phyloP scores from a whole-genome alignment of 73 alveolate genomes.

The Paramecium biaurelia region DNA sequence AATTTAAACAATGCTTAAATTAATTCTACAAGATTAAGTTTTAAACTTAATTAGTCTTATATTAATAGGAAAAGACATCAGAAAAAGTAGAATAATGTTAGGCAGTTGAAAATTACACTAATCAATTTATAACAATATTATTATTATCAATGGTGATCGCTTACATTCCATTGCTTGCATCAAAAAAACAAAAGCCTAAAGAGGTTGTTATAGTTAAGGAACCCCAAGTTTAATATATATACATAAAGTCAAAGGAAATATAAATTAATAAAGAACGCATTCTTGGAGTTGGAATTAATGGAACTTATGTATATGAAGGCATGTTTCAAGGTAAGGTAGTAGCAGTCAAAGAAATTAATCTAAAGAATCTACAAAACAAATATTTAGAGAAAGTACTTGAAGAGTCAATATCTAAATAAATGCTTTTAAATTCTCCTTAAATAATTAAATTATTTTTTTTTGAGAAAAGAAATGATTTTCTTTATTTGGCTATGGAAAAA shows the following conservation, averaged over 20 bases:
- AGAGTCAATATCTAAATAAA: conserved; percentile 64
- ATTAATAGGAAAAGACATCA: background rate
- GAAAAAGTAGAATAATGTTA: background rate
- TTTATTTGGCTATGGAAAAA: conserved; percentile 72
- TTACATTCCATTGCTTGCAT: background rate
- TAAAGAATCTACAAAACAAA: conserved; percentile 44
- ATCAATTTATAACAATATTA: background rate
- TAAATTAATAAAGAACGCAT: background rate
- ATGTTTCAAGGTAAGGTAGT: conserved; percentile 57
- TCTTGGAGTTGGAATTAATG: conserved; percentile 69
- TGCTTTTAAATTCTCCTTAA: conserved; percentile 49
- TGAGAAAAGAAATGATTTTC: conserved; percentile 70
- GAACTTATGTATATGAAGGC: conserved; percentile 77
- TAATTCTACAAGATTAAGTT: background rate
- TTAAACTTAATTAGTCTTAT: background rate
- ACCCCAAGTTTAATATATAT: background rate
- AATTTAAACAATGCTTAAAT: background rate
- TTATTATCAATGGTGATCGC: background rate
- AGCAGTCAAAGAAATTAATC: conserved; percentile 73
- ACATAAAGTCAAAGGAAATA: background rate
- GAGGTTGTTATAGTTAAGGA: background rate
- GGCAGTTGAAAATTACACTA: background rate
- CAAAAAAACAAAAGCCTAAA: background rate
- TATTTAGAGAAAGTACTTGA: conserved; percentile 59
- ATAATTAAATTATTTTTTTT: conserved; percentile 63